phyloP scores from a whole-genome alignment of 352 stramenopile genomes.

The Aphanomyces astaci region DNA sequence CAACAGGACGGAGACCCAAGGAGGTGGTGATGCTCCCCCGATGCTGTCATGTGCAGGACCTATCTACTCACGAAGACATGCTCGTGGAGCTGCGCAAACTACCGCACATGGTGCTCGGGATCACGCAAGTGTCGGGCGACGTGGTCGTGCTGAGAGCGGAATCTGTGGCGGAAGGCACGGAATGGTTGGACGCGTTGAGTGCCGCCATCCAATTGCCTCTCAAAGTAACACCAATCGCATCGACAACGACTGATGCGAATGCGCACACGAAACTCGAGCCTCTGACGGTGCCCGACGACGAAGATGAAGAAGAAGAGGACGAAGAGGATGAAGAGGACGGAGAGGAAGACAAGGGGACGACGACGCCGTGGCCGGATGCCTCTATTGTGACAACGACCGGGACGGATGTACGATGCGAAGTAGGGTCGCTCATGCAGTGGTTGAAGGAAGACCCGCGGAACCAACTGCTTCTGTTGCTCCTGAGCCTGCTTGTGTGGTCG shows the following conservation, averaged over 20 bases:
- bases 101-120: conserved; percentile 38
- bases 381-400: background rate
- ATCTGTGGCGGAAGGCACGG: conserved; percentile 71
- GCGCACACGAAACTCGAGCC: conserved; percentile 27
- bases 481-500: conserved; percentile 45
- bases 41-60: conserved; percentile 63
- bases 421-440: conserved; percentile 61
- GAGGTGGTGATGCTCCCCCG: conserved; percentile 64
- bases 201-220: conserved; percentile 4
- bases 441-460: conserved; percentile 60
- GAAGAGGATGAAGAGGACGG: background rate
- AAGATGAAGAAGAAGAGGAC: conserved; percentile 7
- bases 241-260: background rate
- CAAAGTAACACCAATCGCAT: background rate
- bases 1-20: conserved; percentile 38
- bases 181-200: conserved; percentile 55
- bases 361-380: background rate
- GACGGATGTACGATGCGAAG: conserved; percentile 36
- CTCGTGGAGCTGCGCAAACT: conserved; percentile 49
- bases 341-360: background rate
- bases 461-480: conserved; percentile 42
- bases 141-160: conserved; percentile 61
- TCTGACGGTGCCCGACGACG: background rate
- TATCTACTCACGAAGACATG: conserved; percentile 42
- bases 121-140: conserved; percentile 58